A percentile compares a stretch with the other conserved stretches of the same genome.
phyloP scores from a whole-genome alignment of 2,329 filamentous ascomycete genomes.

The Fusarium agapanthi region DNA sequence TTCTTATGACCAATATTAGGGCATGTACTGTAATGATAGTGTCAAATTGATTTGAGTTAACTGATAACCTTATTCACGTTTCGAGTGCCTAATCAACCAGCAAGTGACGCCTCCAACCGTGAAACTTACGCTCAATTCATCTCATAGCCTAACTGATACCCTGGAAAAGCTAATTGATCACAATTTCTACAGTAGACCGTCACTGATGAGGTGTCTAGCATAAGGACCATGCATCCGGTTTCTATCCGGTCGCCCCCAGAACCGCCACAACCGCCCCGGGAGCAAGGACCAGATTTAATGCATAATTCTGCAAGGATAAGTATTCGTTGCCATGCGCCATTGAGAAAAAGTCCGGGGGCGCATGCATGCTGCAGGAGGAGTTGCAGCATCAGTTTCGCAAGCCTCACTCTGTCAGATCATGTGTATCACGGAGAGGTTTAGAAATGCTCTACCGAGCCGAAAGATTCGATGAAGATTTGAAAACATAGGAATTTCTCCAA shows the following conservation, averaged over 20 bases:
- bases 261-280: conserved; percentile 8
- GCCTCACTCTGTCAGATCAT: conserved; percentile 25
- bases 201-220: conserved; percentile 20
- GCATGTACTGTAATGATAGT: conserved; percentile 14
- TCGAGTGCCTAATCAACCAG: neutral
- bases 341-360: conserved; percentile 11
- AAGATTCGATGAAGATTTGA: neutral
- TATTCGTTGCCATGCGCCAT: neutral
- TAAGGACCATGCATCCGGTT: conserved; percentile 20
- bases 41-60: conserved; percentile 10
- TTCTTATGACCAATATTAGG: neutral
- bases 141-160: neutral
- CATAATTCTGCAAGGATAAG: neutral
- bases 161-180: neutral
- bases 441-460: neutral
- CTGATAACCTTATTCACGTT: neutral
- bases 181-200: neutral
- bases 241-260: conserved; percentile 12
- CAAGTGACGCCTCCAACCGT: neutral
- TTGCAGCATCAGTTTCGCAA: conserved; percentile 1
- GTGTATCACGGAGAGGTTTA: neutral
- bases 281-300: conserved; percentile 5
- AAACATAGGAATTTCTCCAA: neutral
- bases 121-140: neutral
- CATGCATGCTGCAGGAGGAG: conserved; percentile 13